These are phyloP conservation scores for Begonia loranthoides DNA, from an alignment of 306 rosid genomes.

Conservation along the genomic window DNA sequence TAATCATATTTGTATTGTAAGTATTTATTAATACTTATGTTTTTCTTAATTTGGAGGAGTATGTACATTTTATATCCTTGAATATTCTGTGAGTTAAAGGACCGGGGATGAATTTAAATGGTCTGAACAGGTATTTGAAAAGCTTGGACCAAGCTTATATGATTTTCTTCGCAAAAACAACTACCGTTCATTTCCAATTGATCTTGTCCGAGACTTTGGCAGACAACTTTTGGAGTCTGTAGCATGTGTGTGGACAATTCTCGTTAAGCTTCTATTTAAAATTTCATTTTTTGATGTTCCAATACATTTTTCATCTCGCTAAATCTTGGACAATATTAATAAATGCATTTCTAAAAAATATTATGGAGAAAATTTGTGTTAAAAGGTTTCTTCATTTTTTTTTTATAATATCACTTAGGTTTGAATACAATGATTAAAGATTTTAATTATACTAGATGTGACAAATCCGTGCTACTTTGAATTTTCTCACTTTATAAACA, in stretches of 20 bases:
- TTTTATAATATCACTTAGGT: no score
- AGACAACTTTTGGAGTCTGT: constrained; percentile 52
- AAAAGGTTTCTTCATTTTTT: no score
- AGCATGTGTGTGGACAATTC: constrained; percentile 32
- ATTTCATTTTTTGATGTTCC: no score
- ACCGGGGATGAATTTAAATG: constrained; percentile 31
- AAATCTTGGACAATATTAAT: no score
- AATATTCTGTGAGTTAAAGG: constrained; percentile 56
- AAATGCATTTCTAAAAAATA: no score
- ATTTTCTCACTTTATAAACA: no score
- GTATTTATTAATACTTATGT: constrained; percentile 33
- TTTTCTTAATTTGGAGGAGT: constrained; percentile 45
- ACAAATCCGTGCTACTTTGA: no score
- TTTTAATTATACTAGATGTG: no score
- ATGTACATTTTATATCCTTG: constrained; percentile 43
- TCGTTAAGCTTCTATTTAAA: no score
- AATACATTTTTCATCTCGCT: neutral
- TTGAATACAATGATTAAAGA: no score
- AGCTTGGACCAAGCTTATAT: constrained; percentile 44
- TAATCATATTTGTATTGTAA: constrained; percentile 27
- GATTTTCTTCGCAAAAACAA: constrained; percentile 44
- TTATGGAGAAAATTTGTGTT: no score
- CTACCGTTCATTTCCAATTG: constrained; percentile 41
- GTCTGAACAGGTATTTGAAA: constrained; percentile 46
- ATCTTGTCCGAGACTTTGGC: constrained; percentile 47